phyloP scores from a whole-genome alignment of 1,284 basidiomycete species.

The Ustilago esculenta region DNA sequence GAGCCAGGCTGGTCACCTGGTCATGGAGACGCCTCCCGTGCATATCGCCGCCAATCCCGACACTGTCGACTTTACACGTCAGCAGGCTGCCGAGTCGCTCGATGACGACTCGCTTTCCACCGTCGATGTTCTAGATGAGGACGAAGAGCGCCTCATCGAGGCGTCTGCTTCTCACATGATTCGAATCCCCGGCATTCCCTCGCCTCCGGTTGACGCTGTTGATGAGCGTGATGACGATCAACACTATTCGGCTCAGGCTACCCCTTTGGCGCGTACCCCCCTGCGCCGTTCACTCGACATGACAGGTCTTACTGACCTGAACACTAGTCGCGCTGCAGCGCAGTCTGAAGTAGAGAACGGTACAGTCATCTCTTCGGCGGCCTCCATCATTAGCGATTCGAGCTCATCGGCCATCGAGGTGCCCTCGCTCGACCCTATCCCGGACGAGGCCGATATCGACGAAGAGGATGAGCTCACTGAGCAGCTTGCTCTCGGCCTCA shows the following conservation, averaged over 20 bases:
- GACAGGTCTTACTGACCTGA: conserved; percentile 9
- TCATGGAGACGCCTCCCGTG: conserved; percentile 47
- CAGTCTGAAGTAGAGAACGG: conserved; percentile 4
- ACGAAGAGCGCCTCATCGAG: conserved; percentile 39
- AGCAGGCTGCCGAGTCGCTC: conserved; percentile 21
- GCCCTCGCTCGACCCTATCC: conserved; percentile 46
- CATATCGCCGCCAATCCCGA: conserved; percentile 42
- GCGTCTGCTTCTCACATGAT: conserved; percentile 19
- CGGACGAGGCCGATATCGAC: conserved; percentile 38
- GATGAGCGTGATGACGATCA: conserved; percentile 23
- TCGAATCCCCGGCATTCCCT: not conserved
- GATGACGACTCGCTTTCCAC: conserved; percentile 36
- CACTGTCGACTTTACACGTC: conserved; percentile 44
- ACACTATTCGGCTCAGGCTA: conserved; percentile 42
- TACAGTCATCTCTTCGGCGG: conserved; percentile 14
- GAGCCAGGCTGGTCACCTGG: conserved; percentile 1
- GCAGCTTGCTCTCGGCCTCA: conserved; percentile 43
- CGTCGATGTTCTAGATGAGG: conserved; percentile 39
- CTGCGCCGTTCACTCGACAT: conserved; percentile 39
- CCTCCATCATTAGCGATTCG: conserved; percentile 19
- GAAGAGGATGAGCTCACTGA: conserved; percentile 44
- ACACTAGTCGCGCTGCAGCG: not conserved
- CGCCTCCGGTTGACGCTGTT: not conserved
- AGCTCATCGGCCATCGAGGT: conserved; percentile 28
- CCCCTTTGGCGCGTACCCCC: conserved; percentile 38